Base-by-base conservation (phyloP, 495 filamentous ascomycete genomes). In the Trichoderma asperelloides region DNA sequence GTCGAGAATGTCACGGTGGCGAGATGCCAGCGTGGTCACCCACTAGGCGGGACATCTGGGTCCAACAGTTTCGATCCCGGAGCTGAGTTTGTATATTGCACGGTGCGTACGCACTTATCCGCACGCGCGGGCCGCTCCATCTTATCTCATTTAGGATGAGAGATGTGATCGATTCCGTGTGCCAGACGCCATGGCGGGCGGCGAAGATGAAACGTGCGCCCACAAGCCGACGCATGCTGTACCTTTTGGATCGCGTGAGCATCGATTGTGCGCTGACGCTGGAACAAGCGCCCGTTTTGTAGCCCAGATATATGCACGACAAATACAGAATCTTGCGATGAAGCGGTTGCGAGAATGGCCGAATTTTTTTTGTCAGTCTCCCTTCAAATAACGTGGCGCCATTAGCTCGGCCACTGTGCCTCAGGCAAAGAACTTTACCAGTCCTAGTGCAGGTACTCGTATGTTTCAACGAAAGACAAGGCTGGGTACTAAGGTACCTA, bases 71-170 rank as follows among this genome's bases (percentile, higher is more conserved):
- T n/a, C 47, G 47, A 51, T 51, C 47, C 47, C 18, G 47, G 47
- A 51, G 47, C 47, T 51, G 47, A 51, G n/a, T n/a, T 51, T 51
- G 47, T 60, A 60, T 60, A 60, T 60, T 30, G 55, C 55, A 60
- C 55, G 27, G 55, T 60, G 55, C 12, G 23, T 9, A 60, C 27
- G 25, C 55, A 30, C 0, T 60, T 30, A 30, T 13, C 5, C 55
- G 55, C 55, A 60, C 55, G 55, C 55, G 55, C 55, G 55, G 55
- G 55, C 55, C 55, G 55, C 55, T 60, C 27, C 55, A 60, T 60
- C 55, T 51, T 60, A 60, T 60, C 55, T 60, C 55, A 60, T 60
- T 60, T 60, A 60, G 55, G 23, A 60, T 30, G 23, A 60, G 55
- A 60, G 55, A 60, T 60, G 55, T 60, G 55, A 60, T 60, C 55